phyloP scores from a whole-genome alignment of 164 flowering plant species.

The Vitis amurensis region DNA sequence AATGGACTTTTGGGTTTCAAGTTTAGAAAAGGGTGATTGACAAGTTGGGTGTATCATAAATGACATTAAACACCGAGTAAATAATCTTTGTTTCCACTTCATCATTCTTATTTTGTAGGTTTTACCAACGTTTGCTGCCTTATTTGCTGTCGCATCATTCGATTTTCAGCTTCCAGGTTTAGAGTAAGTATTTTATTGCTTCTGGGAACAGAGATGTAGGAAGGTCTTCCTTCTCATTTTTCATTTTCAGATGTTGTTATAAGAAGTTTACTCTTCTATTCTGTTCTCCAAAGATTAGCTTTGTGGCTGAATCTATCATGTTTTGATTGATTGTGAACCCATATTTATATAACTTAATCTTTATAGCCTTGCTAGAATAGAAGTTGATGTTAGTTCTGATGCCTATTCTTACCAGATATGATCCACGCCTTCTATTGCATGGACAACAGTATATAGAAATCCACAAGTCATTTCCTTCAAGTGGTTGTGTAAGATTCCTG shows the following conservation, averaged over 20 bases:
- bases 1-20: too few species aligned
- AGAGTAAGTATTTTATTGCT: conserved; percentile 47
- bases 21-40: neutral
- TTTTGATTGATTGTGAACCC: too few species aligned
- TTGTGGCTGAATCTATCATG: too few species aligned
- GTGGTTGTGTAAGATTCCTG: conserved; percentile 61
- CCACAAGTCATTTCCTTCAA: conserved; percentile 78
- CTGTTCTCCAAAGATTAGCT: too few species aligned
- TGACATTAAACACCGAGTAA: neutral
- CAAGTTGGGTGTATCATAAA: neutral
- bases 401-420: conserved; percentile 53
- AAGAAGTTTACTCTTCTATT: too few species aligned
- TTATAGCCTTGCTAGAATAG: too few species aligned
- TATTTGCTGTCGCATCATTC: conserved; percentile 31
- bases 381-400: neutral
- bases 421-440: conserved; percentile 80
- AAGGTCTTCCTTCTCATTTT: neutral
- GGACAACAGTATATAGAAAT: conserved; percentile 91
- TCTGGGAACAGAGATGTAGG: neutral
- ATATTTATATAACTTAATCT: too few species aligned
- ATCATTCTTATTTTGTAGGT: conserved; percentile 47
- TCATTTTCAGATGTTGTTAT: neutral
- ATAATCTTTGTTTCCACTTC: neutral
- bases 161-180: conserved; percentile 52
- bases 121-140: conserved; percentile 85